Evolutionary conservation across 2,329 filamentous ascomycete genomes (phyloP), one percentile per base, ranked within the genome.

Genomic region (Orbilia brochopaga): DNA sequence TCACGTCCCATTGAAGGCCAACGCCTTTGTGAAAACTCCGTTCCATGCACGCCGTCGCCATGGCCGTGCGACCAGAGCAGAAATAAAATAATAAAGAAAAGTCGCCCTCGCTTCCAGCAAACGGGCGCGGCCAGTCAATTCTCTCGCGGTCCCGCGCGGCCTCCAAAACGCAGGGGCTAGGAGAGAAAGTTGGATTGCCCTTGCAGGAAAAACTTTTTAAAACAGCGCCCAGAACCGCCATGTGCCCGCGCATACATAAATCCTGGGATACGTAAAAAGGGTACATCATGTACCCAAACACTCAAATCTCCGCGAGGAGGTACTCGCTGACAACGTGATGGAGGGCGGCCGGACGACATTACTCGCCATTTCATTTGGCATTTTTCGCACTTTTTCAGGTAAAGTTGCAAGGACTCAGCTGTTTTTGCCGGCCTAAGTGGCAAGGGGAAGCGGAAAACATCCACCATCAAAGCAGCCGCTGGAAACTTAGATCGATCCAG

Each of bases 131-230:
- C 17, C 21, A 58, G 53, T 63, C 32, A 53, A n/a, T 40, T 4
- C 24, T 46, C 23, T 23, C n/a, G 35, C 53, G 23, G 56, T 59
- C 46, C 66, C 67, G 67, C 67, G 67, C 67, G 67, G 55, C 27
- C 67, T 56, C 23, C 60, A 58, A 72, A 72, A 72, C 67, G 67
- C 67, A 72, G 67, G 67, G 67, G 55, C 62, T 60, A 65, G 67
- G 60, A 44, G 50, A 58, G 17, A 44, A 63, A 58, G 32, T 27
- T 37, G 53, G 44, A 52, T 60, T 35, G 50, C 27, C 42, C 51
- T 55, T 51, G 27, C 50, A 44, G 35, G 44, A 54, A 62, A 62
- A 52, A 62, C 59, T 55, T 63, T 69, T 44, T 62, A 42, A 54
- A 70, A 70, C 66, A 70, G 46, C 30, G 52, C 57, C 64, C 51